Evolutionary conservation across 805 yeast species (phyloP).

Genomic region (Cyberlindnera nakhonratchasimensis): DNA sequence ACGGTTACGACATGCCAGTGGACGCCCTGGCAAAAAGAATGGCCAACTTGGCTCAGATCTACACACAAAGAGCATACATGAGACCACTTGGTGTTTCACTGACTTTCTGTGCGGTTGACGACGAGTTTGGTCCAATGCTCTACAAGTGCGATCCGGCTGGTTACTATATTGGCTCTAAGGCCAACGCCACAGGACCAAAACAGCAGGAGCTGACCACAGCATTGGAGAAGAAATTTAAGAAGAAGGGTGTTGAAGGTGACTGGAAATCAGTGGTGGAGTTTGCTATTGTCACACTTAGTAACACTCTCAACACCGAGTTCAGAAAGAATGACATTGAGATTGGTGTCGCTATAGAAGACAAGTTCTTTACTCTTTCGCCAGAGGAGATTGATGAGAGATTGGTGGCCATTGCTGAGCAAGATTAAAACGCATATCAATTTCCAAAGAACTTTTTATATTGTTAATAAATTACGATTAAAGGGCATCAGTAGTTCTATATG

Average conservation of each 20-base stretch:
- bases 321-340: conserved; percentile 91
- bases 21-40: conserved; percentile 89
- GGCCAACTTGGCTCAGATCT: conserved; percentile 93
- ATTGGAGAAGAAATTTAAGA: conserved; percentile 86
- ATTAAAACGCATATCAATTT: conserved; percentile 38
- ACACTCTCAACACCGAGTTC: conserved; percentile 87
- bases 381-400: conserved; percentile 95
- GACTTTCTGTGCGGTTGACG: conserved; percentile 85
- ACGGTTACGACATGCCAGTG: conserved; percentile 96
- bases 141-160: conserved; percentile 98
- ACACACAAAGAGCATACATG: conserved; percentile 98
- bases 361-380: conserved; percentile 67
- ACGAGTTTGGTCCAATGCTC: conserved; percentile 83
- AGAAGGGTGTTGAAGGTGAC: conserved; percentile 67
- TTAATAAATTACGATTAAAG: too few relatives aligned
- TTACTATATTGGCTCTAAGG: conserved; percentile 84
- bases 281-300: conserved; percentile 82
- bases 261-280: conserved; percentile 89
- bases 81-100: conserved; percentile 94
- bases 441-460: too few relatives aligned
- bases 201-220: conserved; percentile 92
- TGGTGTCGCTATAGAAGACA: conserved; percentile 74
- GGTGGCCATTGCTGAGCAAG: conserved; percentile 94
- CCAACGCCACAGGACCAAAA: conserved; percentile 94
- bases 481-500: too few relatives aligned